phyloP scores from a whole-genome alignment of 192 early-diverging fungal genomes.

The Jimgerdemannia lactiflua region DNA sequence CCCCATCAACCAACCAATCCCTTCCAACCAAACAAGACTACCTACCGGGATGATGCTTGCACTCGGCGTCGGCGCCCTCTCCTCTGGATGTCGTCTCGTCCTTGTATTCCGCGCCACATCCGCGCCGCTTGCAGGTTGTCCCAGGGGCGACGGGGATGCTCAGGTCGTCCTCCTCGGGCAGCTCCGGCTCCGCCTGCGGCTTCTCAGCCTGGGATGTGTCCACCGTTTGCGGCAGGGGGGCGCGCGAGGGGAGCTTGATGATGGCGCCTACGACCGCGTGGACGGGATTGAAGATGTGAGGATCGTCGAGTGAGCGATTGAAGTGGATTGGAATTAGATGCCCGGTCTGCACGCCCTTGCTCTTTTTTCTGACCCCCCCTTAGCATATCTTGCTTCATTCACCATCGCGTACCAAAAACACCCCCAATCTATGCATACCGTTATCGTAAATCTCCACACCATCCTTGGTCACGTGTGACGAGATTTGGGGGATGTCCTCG shows the following conservation, averaged over 20 bases:
- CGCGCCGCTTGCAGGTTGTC: slow-evolving; percentile 79
- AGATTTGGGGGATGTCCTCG: not conserved
- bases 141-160: slow-evolving; percentile 68
- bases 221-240: slow-evolving; percentile 23
- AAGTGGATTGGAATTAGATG: no score
- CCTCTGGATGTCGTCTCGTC: slow-evolving; percentile 55
- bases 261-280: slow-evolving; percentile 9
- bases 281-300: slow-evolving; percentile 9
- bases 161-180: slow-evolving; percentile 67
- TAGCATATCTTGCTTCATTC: no score
- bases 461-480: slow-evolving; percentile 18
- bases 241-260: slow-evolving; percentile 19
- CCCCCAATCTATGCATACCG: not conserved
- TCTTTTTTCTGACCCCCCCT: no score
- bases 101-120: slow-evolving; percentile 69
- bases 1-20: not conserved
- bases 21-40: not conserved
- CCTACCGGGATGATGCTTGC: slow-evolving; percentile 78
- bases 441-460: slow-evolving; percentile 37
- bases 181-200: slow-evolving; percentile 30
- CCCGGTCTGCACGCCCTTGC: no score
- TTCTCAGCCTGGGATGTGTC: slow-evolving; percentile 52
- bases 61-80: slow-evolving; percentile 47
- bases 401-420: slow-evolving; percentile 7
- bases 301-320: no score